These are phyloP conservation scores for Scenedesmus sp. DNA, from an alignment of 163 green algal species.

Conservation along the genomic window DNA sequence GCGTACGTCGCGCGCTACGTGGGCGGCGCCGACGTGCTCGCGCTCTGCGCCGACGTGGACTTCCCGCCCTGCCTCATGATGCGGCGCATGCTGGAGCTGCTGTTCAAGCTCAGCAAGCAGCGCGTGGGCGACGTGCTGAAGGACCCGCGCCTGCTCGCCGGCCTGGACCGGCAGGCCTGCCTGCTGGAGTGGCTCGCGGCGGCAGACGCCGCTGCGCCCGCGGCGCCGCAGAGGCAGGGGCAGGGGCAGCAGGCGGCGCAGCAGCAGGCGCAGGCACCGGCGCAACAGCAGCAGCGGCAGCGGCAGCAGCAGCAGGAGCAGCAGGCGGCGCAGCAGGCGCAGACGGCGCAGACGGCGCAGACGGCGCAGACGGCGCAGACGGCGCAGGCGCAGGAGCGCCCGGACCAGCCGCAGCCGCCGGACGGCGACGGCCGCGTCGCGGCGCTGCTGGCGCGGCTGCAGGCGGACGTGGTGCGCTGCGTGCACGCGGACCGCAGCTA, in stretches of 20 bases:
- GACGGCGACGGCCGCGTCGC: neutral
- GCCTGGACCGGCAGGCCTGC: constrained; percentile 1
- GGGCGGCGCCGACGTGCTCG: constrained; percentile 63
- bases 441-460: constrained; percentile 53
- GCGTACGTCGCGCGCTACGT: constrained; percentile 58
- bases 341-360: neutral
- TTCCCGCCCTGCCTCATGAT: constrained; percentile 84
- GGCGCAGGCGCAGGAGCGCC: constrained; percentile 14
- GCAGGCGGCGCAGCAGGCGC: neutral
- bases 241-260: neutral
- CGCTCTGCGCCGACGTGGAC: constrained; percentile 64
- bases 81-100: constrained; percentile 73
- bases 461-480: constrained; percentile 70
- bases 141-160: constrained; percentile 41
- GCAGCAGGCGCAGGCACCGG: neutral
- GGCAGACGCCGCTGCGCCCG: neutral
- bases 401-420: neutral
- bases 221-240: neutral
- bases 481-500: constrained; percentile 71
- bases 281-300: neutral
- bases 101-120: constrained; percentile 62
- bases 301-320: constrained; percentile 13
- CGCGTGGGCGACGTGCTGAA: constrained; percentile 49
- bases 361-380: neutral
- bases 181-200: constrained; percentile 11